phyloP scores from a whole-genome alignment of 2,329 filamentous ascomycete species.

The Penicillium italicum region DNA sequence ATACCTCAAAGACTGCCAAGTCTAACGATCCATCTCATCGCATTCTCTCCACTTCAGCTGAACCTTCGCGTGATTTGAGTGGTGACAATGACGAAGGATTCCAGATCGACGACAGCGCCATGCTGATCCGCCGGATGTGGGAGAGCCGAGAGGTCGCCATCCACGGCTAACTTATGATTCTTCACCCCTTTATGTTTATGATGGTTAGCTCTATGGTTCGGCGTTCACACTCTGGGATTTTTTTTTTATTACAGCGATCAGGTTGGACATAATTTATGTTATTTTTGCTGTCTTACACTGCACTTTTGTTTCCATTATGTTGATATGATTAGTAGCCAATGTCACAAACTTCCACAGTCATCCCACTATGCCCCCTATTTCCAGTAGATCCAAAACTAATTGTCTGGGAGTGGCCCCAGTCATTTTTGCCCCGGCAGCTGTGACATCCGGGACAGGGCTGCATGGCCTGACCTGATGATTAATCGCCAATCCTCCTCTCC shows the following conservation, averaged over 20 bases:
- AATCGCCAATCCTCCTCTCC: conserved; percentile 12
- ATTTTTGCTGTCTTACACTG: background rate
- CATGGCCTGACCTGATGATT: conserved; percentile 18
- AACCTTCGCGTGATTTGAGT: conserved; percentile 23
- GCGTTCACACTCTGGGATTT: conserved; percentile 8
- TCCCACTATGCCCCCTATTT: background rate
- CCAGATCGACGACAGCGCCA: conserved; percentile 33
- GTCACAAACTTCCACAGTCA: background rate
- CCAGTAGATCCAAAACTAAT: background rate
- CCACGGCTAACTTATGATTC: conserved; percentile 29
- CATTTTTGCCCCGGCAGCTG: background rate
- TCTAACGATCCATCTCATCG: conserved; percentile 34
- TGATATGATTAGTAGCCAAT: conserved; percentile 5
- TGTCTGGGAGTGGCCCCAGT: background rate
- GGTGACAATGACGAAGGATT: conserved; percentile 25
- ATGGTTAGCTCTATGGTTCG: conserved; percentile 10
- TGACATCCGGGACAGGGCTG: background rate
- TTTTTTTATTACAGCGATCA: conserved; percentile 1
- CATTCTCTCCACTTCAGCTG: conserved; percentile 36
- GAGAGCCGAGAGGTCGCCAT: conserved; percentile 42
- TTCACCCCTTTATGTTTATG: conserved; percentile 17
- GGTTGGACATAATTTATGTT: conserved; percentile 2
- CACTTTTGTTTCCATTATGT: background rate
- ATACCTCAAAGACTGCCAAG: conserved; percentile 20
- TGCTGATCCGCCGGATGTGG: conserved; percentile 45